Evolutionary conservation across 2,329 filamentous ascomycete species (phyloP).

Genomic region (Bipolaris cookei): DNA sequence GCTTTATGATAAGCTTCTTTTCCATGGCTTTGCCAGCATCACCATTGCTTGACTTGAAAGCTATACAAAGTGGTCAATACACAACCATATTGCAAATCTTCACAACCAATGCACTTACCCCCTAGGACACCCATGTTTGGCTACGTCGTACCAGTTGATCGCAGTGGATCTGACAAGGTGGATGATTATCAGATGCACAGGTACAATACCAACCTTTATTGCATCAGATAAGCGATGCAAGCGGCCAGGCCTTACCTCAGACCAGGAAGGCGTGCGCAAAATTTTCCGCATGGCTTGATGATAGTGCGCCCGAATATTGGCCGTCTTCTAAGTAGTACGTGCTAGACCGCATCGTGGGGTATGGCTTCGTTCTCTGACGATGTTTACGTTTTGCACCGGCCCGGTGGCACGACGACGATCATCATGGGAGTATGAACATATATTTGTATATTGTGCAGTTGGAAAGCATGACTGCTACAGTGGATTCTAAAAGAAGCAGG

Average conservation of each 20-base stretch:
- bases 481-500: not conserved
- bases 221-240: not conserved
- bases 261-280: not conserved
- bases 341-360: not conserved
- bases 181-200: not conserved
- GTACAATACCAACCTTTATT: not conserved
- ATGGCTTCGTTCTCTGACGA: not conserved
- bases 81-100: no score
- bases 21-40: conserved; percentile 4
- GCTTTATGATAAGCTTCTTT: conserved; percentile 12
- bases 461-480: not conserved
- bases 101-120: not conserved
- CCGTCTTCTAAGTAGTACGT: not conserved
- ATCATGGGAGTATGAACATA: not conserved
- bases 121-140: not conserved
- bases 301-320: not conserved
- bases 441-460: not conserved
- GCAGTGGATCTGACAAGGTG: not conserved
- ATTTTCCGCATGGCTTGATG: not conserved
- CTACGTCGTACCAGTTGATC: not conserved
- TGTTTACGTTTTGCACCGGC: not conserved
- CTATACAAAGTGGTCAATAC: not conserved
- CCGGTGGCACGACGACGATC: not conserved
- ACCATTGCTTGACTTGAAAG: not conserved
- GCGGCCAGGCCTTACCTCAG: not conserved